Base-by-base conservation (phyloP, 2,329 filamentous ascomycete genomes). In the Alternaria dauci region DNA sequence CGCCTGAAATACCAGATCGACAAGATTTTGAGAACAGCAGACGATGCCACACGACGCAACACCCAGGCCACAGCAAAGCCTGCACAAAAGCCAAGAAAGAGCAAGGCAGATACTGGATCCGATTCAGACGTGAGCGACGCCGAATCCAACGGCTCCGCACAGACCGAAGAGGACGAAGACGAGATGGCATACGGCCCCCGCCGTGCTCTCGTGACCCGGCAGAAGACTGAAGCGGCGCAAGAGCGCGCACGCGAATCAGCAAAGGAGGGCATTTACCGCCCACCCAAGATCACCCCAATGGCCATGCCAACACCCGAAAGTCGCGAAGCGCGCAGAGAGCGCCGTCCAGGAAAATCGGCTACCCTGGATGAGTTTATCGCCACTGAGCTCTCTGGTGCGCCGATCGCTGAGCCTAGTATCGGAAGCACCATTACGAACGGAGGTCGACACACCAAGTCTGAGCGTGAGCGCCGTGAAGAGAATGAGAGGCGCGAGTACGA, bases 1-100 rank as follows among this genome's bases (percentile, higher is more conserved):
- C 91, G 94, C 71, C 81, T 99, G 63, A 94, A 93, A 68, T 99
- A 97, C 80, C 94, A 97, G 76, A 93, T 99, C 72, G 94, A 98
- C 79, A 95, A 96, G 75, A 93, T 97, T 26, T 84, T 99, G 20
- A 91, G 93, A 65, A 92, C 93, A 0, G 93, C 93, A 36, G 91
- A 96, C 62, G 90, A 94, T 68, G 85, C 87, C 28, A 63, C 67
- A 16, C 66, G 75, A 25, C 70, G 71, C 48, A 73, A 62, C 52
- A 72, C 60, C 41, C 79, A 79, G 43, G 60, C 54, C 5, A 41
- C 56, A 12, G 61, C 63, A 23, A 71, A 68, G 42, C 57, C 52
- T 4, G 46, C 55, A 4, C 61, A 62, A 8, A 71, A 69, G 43
- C 58, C 52, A 53, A 70, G 70, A 56, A 80, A 71, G 59, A 81